A percentile compares a stretch with the other conserved stretches of the same genome.
phyloP scores from a whole-genome alignment of 129 eudicot genomes.

The Tagetes erecta region DNA sequence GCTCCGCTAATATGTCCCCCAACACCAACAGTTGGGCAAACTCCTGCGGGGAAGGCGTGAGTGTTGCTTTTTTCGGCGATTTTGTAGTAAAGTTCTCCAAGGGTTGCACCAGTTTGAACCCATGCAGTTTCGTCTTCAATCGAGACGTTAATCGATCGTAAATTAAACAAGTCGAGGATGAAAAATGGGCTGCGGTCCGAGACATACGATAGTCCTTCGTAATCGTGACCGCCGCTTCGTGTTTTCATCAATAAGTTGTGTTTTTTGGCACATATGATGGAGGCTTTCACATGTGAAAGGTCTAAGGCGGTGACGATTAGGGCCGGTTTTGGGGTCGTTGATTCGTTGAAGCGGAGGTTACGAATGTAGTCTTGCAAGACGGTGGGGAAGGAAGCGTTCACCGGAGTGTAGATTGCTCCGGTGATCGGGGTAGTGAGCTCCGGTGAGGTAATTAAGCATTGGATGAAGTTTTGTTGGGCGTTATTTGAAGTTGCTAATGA shows the following conservation, averaged over 20 bases:
- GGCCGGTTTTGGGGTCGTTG: slow-evolving; percentile 4
- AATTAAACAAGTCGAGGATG: slow-evolving; percentile 1
- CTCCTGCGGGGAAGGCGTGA: slow-evolving; percentile 7
- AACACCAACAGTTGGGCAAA: slow-evolving; percentile 1
- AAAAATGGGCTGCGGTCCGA: neutral
- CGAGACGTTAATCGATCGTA: neutral
- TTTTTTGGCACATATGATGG: slow-evolving; percentile 1
- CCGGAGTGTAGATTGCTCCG: slow-evolving; percentile 6
- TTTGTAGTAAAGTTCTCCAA: slow-evolving; percentile 6
- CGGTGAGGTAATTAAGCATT: neutral
- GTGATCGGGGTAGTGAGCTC: slow-evolving; percentile 4
- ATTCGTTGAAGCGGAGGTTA: slow-evolving; percentile 14
- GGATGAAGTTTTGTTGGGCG: neutral
- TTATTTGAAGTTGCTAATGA: slow-evolving; percentile 10
- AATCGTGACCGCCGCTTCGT: slow-evolving; percentile 1
- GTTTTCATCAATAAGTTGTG: slow-evolving; percentile 4
- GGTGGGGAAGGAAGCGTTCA: slow-evolving; percentile 1
- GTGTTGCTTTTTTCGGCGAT: neutral
- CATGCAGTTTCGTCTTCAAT: slow-evolving; percentile 6
- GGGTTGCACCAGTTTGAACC: neutral
- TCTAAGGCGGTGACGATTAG: neutral
- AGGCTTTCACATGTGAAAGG: slow-evolving; percentile 11
- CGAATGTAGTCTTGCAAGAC: slow-evolving; percentile 7
- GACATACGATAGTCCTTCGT: slow-evolving; percentile 5
- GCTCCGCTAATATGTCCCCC: slow-evolving; percentile 5